phyloP scores from a whole-genome alignment of 2,329 filamentous ascomycete species.

The Penicillium sp. region DNA sequence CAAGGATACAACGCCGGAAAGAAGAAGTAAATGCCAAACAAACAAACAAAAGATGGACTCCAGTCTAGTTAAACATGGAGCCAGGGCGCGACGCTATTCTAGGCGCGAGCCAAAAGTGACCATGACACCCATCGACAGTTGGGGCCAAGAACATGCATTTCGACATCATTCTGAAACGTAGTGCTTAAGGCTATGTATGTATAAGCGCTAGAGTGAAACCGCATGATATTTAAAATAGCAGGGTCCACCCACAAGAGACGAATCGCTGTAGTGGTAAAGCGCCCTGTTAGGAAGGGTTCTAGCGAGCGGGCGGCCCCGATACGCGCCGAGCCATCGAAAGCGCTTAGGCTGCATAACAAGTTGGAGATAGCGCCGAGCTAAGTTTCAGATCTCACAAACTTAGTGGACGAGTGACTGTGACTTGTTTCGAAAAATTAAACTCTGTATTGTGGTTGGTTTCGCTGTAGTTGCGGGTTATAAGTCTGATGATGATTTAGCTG shows the following conservation, averaged over 20 bases:
- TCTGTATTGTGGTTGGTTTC: neutral
- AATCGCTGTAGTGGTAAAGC: constrained; percentile 12
- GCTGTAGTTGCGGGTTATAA: neutral
- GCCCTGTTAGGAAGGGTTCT: constrained; percentile 10
- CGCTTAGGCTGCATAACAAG: constrained; percentile 17
- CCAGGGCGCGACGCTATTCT: constrained; percentile 5
- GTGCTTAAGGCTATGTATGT: constrained; percentile 14
- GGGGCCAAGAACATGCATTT: constrained; percentile 8
- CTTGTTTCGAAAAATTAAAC: neutral
- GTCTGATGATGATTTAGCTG: neutral
- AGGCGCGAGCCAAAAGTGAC: constrained; percentile 15
- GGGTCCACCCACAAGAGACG: neutral
- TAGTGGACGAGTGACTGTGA: neutral
- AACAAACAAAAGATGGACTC: neutral
- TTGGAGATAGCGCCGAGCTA: neutral
- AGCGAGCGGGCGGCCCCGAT: constrained; percentile 17
- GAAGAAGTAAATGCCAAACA: constrained; percentile 9
- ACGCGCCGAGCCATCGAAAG: constrained; percentile 21
- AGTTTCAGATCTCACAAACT: constrained; percentile 10
- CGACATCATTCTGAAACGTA: constrained; percentile 25
- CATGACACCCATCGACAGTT: constrained; percentile 11
- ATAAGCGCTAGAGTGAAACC: constrained; percentile 35
- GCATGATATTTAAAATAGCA: constrained; percentile 11
- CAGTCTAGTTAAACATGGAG: constrained; percentile 18
- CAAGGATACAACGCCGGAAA: neutral